Base-by-base conservation (phyloP, 179 eudicot genomes). In the Dionaea muscipula region DNA sequence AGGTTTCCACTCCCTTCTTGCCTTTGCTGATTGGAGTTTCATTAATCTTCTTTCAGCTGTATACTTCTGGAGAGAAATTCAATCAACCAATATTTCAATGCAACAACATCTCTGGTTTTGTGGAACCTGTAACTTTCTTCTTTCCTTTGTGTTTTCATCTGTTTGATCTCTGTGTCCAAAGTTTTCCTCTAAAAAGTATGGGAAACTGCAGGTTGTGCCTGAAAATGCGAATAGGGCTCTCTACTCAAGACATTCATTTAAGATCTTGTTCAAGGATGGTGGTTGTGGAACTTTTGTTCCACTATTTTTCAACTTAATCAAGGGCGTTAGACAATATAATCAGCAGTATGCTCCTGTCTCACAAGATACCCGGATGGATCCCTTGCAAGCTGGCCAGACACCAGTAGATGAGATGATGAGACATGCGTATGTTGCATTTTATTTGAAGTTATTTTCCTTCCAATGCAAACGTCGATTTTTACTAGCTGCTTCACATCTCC, bases 321-420 rank as follows among this genome's bases (percentile, higher is more conserved):
- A 44, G 0, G 69, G 87, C 0, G 97, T 90, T 54, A 74, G 97
- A 75, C 94, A 71, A 55, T 78, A 78, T 43, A 78, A 75, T 66
- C 87, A 78, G 53, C 85, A 73, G n/a, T 26, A 53, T 44, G 71
- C 62, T 35, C 60, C 81, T 10, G 59, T 53, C 25, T 55, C 75
- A 17, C 75, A 77, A 62, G 75, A 78, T 62, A 70, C 82, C 27
- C 86, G 65, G 25, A 61, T 71, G 39, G 94, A 90, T 73, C 97
- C 97, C 53, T 57, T 90, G 40, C 79, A 74, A 67, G 97, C 97
- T 25, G 81, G 87, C 47, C 85, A 86, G 67, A 86, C 94, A 60
- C 97, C 97, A n/a, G 97, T 90, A 46, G 97, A 90, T 55, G 90
- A 90, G 55, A 86, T 90, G 95, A 90, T 90, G 94, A 81, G 94